phyloP scores from a whole-genome alignment of 179 eudicot species.

The Actinidia chinensis region DNA sequence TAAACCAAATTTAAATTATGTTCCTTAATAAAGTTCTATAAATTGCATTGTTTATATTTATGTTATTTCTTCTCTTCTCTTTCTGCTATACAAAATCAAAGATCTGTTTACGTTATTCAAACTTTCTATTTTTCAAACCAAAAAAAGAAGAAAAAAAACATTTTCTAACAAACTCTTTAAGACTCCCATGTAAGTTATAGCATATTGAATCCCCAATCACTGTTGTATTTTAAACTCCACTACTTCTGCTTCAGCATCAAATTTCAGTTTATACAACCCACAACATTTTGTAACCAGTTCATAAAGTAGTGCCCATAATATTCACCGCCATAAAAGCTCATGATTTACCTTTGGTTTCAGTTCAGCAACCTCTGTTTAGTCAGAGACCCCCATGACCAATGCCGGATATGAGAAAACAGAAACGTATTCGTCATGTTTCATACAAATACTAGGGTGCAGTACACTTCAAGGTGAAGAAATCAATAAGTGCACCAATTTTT shows the following conservation, averaged over 20 bases:
- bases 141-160: too few relatives aligned
- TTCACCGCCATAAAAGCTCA: not conserved
- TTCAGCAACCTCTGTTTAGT: conserved; percentile 87
- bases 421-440: not conserved
- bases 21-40: too few relatives aligned
- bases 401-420: conserved; percentile 43
- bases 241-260: too few relatives aligned
- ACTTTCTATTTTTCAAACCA: too few relatives aligned
- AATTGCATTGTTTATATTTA: too few relatives aligned
- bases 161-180: conserved; percentile 4
- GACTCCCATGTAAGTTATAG: not conserved
- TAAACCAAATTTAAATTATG: too few relatives aligned
- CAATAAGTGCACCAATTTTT: not conserved
- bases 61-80: too few relatives aligned
- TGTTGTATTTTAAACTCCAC: not conserved
- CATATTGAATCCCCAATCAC: not conserved
- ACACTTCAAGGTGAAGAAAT: not conserved
- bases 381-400: conserved; percentile 79
- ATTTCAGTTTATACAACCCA: conserved; percentile 12
- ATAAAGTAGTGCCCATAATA: not conserved
- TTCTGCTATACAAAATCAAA: too few relatives aligned
- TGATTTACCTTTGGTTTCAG: conserved; percentile 79
- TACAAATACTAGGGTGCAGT: not conserved
- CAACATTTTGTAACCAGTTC: not conserved
- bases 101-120: too few relatives aligned